phyloP scores from a whole-genome alignment of 768 basidiomycete species.

The Boletus subparvulus region DNA sequence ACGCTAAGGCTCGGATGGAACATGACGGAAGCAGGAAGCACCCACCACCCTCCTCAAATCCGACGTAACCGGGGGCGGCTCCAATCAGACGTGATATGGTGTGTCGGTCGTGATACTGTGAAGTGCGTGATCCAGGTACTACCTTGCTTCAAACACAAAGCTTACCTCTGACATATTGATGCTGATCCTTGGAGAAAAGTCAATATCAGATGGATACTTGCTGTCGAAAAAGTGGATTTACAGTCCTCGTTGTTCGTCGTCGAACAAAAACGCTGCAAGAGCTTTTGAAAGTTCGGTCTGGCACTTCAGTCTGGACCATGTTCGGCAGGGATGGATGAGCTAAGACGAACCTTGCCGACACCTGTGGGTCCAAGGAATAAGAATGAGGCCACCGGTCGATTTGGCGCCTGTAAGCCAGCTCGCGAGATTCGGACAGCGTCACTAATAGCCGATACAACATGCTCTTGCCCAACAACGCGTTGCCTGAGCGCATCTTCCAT shows the following conservation, averaged over 20 bases:
- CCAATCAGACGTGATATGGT: conserved; percentile 90
- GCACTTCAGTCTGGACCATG: conserved; percentile 1
- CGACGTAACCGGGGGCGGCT: conserved; percentile 89
- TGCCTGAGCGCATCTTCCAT: conserved; percentile 81
- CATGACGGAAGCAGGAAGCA: neutral
- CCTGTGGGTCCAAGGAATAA: conserved; percentile 88
- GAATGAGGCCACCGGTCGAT: conserved; percentile 90
- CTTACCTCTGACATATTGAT: conserved; percentile 89
- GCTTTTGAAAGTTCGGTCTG: conserved; percentile 87
- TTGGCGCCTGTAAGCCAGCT: conserved; percentile 85
- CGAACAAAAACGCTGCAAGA: conserved; percentile 84
- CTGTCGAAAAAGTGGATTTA: conserved; percentile 37
- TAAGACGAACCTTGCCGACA: conserved; percentile 64
- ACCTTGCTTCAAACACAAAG: neutral
- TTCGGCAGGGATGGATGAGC: neutral
- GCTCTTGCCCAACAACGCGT: conserved; percentile 88
- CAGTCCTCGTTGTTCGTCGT: conserved; percentile 85
- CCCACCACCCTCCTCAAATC: conserved; percentile 68
- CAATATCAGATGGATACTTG: neutral
- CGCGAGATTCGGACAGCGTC: conserved; percentile 93
- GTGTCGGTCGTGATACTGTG: conserved; percentile 87
- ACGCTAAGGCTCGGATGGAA: neutral
- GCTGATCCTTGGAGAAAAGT: conserved; percentile 56
- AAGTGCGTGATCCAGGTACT: neutral
- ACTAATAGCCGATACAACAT: conserved; percentile 80